Percentiles rank a stretch among this genome's conserved stretches.
Evolutionary conservation across 805 yeast genomes (phyloP).

Genomic region (Candida quercuum): DNA sequence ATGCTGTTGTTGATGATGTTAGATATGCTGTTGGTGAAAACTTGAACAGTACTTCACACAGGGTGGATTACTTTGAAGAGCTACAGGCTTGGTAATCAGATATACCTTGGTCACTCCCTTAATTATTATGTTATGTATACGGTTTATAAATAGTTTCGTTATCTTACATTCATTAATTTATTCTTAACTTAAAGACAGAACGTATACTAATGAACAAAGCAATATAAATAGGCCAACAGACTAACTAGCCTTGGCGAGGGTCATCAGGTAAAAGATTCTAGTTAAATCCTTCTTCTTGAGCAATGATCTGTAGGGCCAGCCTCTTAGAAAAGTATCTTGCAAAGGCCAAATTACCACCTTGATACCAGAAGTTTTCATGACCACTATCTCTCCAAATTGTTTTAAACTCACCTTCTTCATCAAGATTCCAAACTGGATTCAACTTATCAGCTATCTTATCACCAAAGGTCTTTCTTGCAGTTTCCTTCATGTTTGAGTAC

Average conservation of each 20-base stretch:
- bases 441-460: slow-evolving; percentile 29
- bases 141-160: background rate
- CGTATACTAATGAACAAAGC: background rate
- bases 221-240: background rate
- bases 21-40: slow-evolving; percentile 37
- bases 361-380: slow-evolving; percentile 34
- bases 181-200: background rate
- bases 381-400: slow-evolving; percentile 36
- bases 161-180: background rate
- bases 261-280: too few species aligned
- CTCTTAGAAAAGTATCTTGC: slow-evolving; percentile 35
- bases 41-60: slow-evolving; percentile 25
- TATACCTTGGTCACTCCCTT: too few species aligned
- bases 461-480: slow-evolving; percentile 34
- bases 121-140: background rate
- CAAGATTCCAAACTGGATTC: slow-evolving; percentile 38
- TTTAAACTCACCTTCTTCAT: slow-evolving; percentile 37
- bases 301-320: slow-evolving; percentile 36
- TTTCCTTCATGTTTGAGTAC: slow-evolving; percentile 36
- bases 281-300: slow-evolving; percentile 23
- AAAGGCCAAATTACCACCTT: slow-evolving; percentile 37
- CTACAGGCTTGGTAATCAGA: slow-evolving; percentile 50
- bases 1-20: slow-evolving; percentile 45
- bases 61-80: slow-evolving; percentile 54
- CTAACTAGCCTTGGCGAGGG: background rate